Evolutionary conservation across 225 moss, liverwort and hornwort species (phyloP), one percentile per base, ranked within the genome.

Genomic region (Takakia lepidozioides): DNA sequence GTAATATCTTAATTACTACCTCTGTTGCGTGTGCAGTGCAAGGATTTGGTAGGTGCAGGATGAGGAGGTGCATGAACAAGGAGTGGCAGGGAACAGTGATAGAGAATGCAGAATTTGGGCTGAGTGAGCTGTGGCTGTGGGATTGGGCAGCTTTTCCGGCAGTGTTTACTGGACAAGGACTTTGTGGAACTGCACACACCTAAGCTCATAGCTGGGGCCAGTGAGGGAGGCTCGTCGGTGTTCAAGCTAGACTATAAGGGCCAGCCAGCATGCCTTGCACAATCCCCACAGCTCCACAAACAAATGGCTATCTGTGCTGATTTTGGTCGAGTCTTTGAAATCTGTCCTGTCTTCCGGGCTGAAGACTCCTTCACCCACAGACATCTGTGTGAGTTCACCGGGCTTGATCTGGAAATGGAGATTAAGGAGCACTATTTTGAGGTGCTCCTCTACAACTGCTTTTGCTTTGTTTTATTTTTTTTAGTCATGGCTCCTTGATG

Each of bases 361-460:
- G 95, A 98, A 51, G 82, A 98, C 63, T 87, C 95, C 25, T 83
- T 71, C 38, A 98, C 95, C 21, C 91, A 98, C 56, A 82, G 95
- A 44, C 91, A 98, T 54, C 58, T 91, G 40, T 98, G 95, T 54
- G 95, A 98, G 65, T 98, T 98, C 54, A 84, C 87, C 4, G 95
- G 95, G 23, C 87, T 91, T 22, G 95, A 98, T 71, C 60, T 98
- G 28, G 95, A 98, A 63, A 91, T 98, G 91, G 85, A 91, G 67
- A 98, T 98, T 59, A 91, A 91, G 5, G 91, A 90, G 61, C 95
- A 98, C 64, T 98, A 98, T 59, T 90, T 91, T 57, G 90, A 98
- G 84, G 95, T 87, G 62, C 57, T 55, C 5, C 53, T 32, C 32
- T 11, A 32, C 32, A 32, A 6, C 32, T 11, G 8, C 11, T 32